phyloP scores from a whole-genome alignment of 108 stramenopile species.

The Nitzschia sp. region DNA sequence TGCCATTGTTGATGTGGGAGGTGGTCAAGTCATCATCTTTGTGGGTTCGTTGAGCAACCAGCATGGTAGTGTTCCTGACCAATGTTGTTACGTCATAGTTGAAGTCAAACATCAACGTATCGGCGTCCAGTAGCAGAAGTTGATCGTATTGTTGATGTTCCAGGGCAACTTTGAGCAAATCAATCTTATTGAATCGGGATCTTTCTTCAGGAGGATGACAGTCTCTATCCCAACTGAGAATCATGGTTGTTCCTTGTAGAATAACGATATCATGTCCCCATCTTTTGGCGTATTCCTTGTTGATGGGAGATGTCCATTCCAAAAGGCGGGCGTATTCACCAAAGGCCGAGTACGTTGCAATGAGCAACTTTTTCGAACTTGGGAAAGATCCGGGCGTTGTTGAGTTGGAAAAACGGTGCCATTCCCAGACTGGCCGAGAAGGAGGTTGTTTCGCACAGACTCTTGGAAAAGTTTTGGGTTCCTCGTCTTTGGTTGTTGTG shows the following conservation, averaged over 20 bases:
- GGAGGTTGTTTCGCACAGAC: background rate
- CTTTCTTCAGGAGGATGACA: slow-evolving; percentile 22
- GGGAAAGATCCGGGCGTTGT: background rate
- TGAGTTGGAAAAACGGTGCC: slow-evolving; percentile 7
- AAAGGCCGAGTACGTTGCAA: slow-evolving; percentile 35
- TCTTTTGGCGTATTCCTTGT: slow-evolving; percentile 28
- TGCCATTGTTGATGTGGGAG: slow-evolving; percentile 28
- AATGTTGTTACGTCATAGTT: slow-evolving; percentile 28
- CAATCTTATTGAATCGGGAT: slow-evolving; percentile 35
- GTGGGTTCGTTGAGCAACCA: slow-evolving; percentile 21
- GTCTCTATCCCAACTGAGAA: slow-evolving; percentile 15
- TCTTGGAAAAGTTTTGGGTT: slow-evolving; percentile 1
- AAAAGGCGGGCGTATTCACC: slow-evolving; percentile 29
- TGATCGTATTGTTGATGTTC: slow-evolving; percentile 26
- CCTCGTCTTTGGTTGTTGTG: background rate
- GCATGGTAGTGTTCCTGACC: slow-evolving; percentile 12
- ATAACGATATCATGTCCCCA: slow-evolving; percentile 37
- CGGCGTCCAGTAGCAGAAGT: slow-evolving; percentile 33
- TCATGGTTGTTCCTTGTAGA: slow-evolving; percentile 27
- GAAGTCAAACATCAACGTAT: slow-evolving; percentile 41
- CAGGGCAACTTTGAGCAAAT: slow-evolving; percentile 21
- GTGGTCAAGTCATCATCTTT: slow-evolving; percentile 4
- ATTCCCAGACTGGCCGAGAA: slow-evolving; percentile 8
- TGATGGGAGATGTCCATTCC: slow-evolving; percentile 27
- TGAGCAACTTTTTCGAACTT: slow-evolving; percentile 14